Percentiles rank a stretch among this genome's conserved stretches.
These are phyloP conservation scores for Elsinoe fawcettii DNA, from an alignment of 2,329 filamentous ascomycete genomes.

Conservation along the genomic window DNA sequence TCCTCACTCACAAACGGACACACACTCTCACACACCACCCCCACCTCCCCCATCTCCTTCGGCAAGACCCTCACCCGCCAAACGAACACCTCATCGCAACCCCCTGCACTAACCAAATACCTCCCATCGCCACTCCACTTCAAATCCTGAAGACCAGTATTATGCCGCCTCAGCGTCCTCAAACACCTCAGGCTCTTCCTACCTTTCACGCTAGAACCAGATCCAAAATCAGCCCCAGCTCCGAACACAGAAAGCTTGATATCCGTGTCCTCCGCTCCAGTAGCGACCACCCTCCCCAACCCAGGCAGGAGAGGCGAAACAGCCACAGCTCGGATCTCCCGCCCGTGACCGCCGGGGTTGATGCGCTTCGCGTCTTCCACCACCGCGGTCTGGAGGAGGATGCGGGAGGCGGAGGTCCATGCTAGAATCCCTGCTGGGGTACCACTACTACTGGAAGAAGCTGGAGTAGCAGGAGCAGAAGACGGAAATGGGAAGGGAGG, in stretches of 20 bases:
- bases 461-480: too few relatives aligned
- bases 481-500: conserved; percentile 20
- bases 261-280: conserved; percentile 62
- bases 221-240: background rate
- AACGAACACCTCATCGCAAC: conserved; percentile 80
- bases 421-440: conserved; percentile 53
- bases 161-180: conserved; percentile 66
- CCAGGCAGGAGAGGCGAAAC: conserved; percentile 28
- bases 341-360: conserved; percentile 68
- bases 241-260: conserved; percentile 62
- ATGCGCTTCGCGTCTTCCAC: conserved; percentile 34
- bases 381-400: conserved; percentile 21
- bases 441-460: too few relatives aligned
- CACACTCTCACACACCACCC: conserved; percentile 45
- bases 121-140: conserved; percentile 60
- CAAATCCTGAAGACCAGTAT: conserved; percentile 73
- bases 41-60: conserved; percentile 39
- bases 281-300: conserved; percentile 46
- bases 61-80: conserved; percentile 61
- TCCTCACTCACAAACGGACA: conserved; percentile 42
- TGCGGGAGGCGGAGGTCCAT: conserved; percentile 60
- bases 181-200: conserved; percentile 39
- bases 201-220: too few relatives aligned
- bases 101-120: conserved; percentile 78
- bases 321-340: conserved; percentile 68